Evolutionary conservation across 2,329 filamentous ascomycete species (phyloP).

Genomic region (Pseudohalonectria lignicola): DNA sequence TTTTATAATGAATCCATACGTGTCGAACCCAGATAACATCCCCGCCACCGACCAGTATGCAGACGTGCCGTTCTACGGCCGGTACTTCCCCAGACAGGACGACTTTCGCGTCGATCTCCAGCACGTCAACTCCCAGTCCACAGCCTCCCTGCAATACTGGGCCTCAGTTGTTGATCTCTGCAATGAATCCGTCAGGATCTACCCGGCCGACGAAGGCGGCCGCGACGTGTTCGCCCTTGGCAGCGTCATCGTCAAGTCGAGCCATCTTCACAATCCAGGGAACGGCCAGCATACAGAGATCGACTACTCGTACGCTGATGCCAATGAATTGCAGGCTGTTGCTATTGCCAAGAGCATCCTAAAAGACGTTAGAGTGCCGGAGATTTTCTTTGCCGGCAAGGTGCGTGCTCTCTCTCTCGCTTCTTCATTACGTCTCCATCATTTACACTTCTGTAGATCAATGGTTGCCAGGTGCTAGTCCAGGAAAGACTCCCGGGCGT

Average conservation of each 20-base stretch:
- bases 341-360: conserved; percentile 17
- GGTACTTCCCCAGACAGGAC: conserved; percentile 14
- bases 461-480: conserved; percentile 21
- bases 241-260: conserved; percentile 26
- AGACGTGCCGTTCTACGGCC: conserved; percentile 18
- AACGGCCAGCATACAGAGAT: conserved; percentile 1
- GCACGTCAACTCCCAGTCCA: conserved; percentile 13
- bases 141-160: conserved; percentile 19
- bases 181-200: conserved; percentile 16
- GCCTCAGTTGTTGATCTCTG: conserved; percentile 18
- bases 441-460: conserved; percentile 15
- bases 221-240: conserved; percentile 30
- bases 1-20: conserved; percentile 12
- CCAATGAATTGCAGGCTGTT: conserved; percentile 25
- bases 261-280: conserved; percentile 16
- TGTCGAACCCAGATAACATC: conserved; percentile 17
- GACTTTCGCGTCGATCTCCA: conserved; percentile 16
- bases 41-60: conserved; percentile 16
- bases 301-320: conserved; percentile 27
- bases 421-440: conserved; percentile 4
- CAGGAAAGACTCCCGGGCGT: conserved; percentile 27
- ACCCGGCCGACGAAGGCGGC: conserved; percentile 18
- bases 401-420: conserved; percentile 10
- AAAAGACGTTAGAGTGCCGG: conserved; percentile 18
- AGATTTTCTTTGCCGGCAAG: conserved; percentile 26